phyloP scores from a whole-genome alignment of 106 monocot genomes.

The Cymbidium sinense region DNA sequence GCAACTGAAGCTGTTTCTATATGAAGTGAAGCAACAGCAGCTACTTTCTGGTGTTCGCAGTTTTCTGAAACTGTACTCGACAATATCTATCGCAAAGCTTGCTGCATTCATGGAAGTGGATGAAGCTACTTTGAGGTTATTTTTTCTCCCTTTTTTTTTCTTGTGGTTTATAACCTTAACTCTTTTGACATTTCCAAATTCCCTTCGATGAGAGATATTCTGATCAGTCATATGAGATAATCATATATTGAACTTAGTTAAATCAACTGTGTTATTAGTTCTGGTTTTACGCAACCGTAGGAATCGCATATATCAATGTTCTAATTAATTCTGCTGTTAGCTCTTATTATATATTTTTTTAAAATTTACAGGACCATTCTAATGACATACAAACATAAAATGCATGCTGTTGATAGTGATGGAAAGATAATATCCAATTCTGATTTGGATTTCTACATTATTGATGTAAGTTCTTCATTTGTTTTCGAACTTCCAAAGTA shows the following conservation, averaged over 20 bases:
- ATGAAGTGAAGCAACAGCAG: constrained; percentile 97
- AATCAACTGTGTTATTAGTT: too few species aligned
- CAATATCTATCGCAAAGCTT: constrained; percentile 80
- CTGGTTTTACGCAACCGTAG: too few species aligned
- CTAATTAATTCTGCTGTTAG: not conserved
- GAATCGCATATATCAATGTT: too few species aligned
- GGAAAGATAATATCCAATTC: constrained; percentile 82
- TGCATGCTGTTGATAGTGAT: constrained; percentile 67
- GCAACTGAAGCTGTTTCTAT: constrained; percentile 88
- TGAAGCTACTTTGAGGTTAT: constrained; percentile 71
- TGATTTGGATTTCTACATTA: constrained; percentile 79
- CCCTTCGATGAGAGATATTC: not conserved
- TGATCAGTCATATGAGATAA: not conserved
- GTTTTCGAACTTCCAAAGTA: not conserved
- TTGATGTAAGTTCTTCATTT: constrained; percentile 44
- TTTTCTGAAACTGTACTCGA: constrained; percentile 80
- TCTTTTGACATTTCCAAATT: not conserved
- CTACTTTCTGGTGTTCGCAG: constrained; percentile 65
- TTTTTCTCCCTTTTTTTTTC: not conserved
- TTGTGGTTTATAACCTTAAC: not conserved
- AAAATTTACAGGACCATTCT: constrained; percentile 53
- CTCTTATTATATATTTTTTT: not conserved
- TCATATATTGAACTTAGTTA: not conserved
- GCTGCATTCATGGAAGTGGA: constrained; percentile 86
- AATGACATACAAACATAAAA: constrained; percentile 98